Evolutionary conservation across 106 monocot genomes (phyloP), one percentile per base, ranked within the genome.

Genomic region (Dendrobium officinale): DNA sequence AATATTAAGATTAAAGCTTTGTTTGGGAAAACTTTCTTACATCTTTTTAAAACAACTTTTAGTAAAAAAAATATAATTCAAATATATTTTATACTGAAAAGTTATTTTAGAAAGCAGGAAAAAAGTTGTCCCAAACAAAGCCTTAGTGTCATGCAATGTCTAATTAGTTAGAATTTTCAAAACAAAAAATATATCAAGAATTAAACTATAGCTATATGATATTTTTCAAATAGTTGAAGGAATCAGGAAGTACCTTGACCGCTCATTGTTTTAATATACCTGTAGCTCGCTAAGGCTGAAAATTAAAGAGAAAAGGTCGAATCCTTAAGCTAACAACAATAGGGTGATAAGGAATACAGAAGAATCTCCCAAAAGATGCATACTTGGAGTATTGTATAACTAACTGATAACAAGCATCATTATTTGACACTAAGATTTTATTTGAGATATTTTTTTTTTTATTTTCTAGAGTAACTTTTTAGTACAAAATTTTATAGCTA

Each of bases 251-350:
- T 87, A 96, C 96, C 96, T 93, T 37, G 96, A 96, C 7, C 96
- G 82, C 19, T 96, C 96, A 83, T 96, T 96, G 85, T 96, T 96
- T 86, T 87, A 96, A 70, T 96, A 92, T 64, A 96, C 96, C 89
- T 96, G 96, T 77, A 96, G 72, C 82, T 96, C 96, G 76, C 13
- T 92, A 55, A 96, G 86, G 83, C 93, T 96, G 96, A 47, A 77
- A 13, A 83, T 27, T 74, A 48, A 67, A 66, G 43, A 77, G 42
- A 81, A 43, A 64, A 67, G 66, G 75, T 2, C n/a, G 9, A 29
- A 9, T 77, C 31, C 16, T 67, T 73, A 73, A 55, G 11, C 20
- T 19, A 73, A 33, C 40, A 82, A 17, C 4, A 87, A 20, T 81
- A 70, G 79, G 61, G 81, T 81, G 68, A 73, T 2, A 74, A 31